Base-by-base conservation (phyloP, 1,284 basidiomycete genomes). In the Quambalaria eucalypti region DNA sequence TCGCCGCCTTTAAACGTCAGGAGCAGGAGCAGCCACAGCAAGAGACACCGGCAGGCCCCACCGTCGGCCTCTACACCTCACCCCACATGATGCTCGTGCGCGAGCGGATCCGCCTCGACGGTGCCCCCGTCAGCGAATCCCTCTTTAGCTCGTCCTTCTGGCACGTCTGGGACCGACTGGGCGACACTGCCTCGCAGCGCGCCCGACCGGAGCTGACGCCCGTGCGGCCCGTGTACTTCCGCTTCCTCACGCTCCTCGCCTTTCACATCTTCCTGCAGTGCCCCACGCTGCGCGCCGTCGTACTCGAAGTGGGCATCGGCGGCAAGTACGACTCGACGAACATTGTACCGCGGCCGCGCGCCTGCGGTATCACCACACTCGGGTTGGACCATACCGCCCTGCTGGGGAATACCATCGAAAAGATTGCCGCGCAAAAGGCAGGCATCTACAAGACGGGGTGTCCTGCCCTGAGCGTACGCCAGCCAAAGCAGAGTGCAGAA, bases 301-400 rank as follows among this genome's bases (percentile, higher is more conserved):
- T 99, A 44, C 81, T 99, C 29, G 95, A 99, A 80, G 95, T 98
- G 33, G 95, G 95, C 14, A 87, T 99, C 21, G 95, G 95, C 16
- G 95, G 95, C 21, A 82, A 83, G 25, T 91, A 89, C 72, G 95
- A 99, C 75, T 90, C 90, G 68, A 99, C 95, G 28, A 99, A 99
- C 71, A 85, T 96, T 59, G 90, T 98, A 0, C 90, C 90, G 0
- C 83, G 82, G 59, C 95, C 95, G 0, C 75, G 92, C 21, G 87
- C 88, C 4, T 89, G 92, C 0, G 95, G 91, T 6, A 81, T 98
- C 39, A 88, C 90, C 6, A 83, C 90, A 9, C 81, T 98, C 5
- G 95, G 95, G 0, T 82, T 98, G 57, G 95, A 98, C 71, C 95
- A 99, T 77, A 85, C 88, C n/a, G 80, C 82, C 56, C 83, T 97